Evolutionary conservation across 768 basidiomycete species (phyloP).

Genomic region (Aureoboletus auriporus): DNA sequence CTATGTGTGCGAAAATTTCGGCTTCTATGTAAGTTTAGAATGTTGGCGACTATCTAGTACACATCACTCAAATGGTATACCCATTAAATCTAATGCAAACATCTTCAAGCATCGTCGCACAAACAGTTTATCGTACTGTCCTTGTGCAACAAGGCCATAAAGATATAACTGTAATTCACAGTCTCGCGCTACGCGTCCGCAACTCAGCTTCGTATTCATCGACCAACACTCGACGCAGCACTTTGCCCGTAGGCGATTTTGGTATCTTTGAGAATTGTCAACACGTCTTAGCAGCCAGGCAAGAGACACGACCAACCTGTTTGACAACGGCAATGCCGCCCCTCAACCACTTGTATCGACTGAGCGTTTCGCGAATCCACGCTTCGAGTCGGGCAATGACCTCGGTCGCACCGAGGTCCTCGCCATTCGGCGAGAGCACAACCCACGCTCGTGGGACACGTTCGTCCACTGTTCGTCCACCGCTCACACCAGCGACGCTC

Average conservation of each 20-base stretch:
- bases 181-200: neutral
- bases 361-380: conserved; percentile 62
- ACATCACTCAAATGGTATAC: too few relatives aligned
- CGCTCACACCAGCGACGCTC: conserved; percentile 69
- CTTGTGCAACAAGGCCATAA: too few relatives aligned
- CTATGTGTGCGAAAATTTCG: too few relatives aligned
- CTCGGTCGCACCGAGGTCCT: conserved; percentile 38
- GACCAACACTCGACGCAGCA: neutral
- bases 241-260: conserved; percentile 55
- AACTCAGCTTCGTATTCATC: neutral
- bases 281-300: neutral
- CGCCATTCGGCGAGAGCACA: conserved; percentile 57
- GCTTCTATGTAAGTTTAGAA: too few relatives aligned
- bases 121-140: too few relatives aligned
- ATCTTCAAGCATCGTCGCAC: too few relatives aligned
- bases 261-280: conserved; percentile 48
- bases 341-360: conserved; percentile 72
- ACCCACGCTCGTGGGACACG: conserved; percentile 78
- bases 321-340: conserved; percentile 67
- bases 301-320: conserved; percentile 43
- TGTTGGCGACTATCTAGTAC: too few relatives aligned
- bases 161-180: neutral
- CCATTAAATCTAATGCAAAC: too few relatives aligned
- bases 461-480: conserved; percentile 68
- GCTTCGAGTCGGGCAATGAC: conserved; percentile 47